Evolutionary conservation across 1,284 basidiomycete genomes (phyloP).

Genomic region (Tilletia walkeri): DNA sequence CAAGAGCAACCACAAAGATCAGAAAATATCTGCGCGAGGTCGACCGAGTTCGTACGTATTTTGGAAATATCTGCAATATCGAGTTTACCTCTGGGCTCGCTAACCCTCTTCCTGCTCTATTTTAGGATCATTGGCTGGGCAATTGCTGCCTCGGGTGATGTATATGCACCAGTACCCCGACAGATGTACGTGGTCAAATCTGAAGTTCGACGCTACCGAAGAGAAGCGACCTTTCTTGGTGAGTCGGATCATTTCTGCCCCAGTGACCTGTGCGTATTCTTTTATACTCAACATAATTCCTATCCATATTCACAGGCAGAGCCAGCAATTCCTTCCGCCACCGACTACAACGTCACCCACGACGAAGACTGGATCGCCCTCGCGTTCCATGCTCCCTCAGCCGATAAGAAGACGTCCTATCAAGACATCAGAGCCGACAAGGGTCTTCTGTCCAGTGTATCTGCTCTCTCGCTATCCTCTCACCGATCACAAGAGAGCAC

Average conservation of each 20-base stretch:
- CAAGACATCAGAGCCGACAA: no score
- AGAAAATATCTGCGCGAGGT: neutral
- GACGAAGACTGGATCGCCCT: constrained; percentile 51
- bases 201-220: constrained; percentile 15
- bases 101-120: neutral
- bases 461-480: neutral
- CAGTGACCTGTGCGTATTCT: no score
- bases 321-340: constrained; percentile 1
- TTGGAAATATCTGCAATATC: neutral
- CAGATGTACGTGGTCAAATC: constrained; percentile 17
- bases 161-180: neutral
- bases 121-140: constrained; percentile 15
- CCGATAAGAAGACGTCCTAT: no score
- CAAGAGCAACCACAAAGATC: constrained; percentile 13
- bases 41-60: constrained; percentile 16
- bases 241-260: neutral
- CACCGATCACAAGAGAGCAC: neutral
- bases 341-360: constrained; percentile 51
- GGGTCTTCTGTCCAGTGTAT: no score
- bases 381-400: constrained; percentile 28
- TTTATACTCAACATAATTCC: no score
- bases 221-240: constrained; percentile 21
- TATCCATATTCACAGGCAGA: neutral
- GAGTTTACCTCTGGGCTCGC: no score
- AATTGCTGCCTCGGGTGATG: constrained; percentile 18